These are phyloP conservation scores for Papiliotrema flavescens DNA, from an alignment of 1,284 basidiomycete genomes.

Conservation along the genomic window DNA sequence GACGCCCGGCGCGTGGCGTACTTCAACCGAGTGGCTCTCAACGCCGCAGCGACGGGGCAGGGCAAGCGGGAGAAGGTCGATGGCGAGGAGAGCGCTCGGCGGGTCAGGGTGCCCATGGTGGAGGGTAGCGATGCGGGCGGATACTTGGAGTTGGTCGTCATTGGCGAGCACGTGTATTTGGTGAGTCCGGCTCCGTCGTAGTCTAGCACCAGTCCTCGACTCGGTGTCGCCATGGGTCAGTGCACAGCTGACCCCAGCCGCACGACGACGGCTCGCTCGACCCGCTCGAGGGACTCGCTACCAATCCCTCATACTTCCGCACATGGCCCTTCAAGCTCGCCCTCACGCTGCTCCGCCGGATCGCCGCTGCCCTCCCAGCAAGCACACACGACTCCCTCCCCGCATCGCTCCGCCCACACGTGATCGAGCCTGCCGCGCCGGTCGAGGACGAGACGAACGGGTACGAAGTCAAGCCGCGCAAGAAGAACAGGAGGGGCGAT, in stretches of 20 bases:
- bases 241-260: conserved; percentile 22
- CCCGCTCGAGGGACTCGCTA: conserved; percentile 37
- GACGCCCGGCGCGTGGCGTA: conserved; percentile 67
- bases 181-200: too few species aligned
- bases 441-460: neutral
- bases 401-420: conserved; percentile 9
- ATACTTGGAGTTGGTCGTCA: conserved; percentile 44
- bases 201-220: too few species aligned
- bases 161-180: conserved; percentile 42
- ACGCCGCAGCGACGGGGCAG: conserved; percentile 4
- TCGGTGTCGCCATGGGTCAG: too few species aligned
- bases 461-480: neutral
- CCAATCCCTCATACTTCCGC: conserved; percentile 25
- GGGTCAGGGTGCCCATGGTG: conserved; percentile 46
- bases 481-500: neutral
- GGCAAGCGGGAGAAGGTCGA: conserved; percentile 6
- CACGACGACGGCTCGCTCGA: conserved; percentile 39
- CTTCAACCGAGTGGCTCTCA: conserved; percentile 61
- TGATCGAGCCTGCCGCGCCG: neutral
- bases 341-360: conserved; percentile 5
- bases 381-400: conserved; percentile 19
- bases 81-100: conserved; percentile 21
- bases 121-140: conserved; percentile 35
- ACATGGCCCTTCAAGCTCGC: conserved; percentile 42
- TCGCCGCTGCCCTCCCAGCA: conserved; percentile 13